Evolutionary conservation across 208 protist genomes (phyloP).

Genomic region (Lotmaria passim): DNA sequence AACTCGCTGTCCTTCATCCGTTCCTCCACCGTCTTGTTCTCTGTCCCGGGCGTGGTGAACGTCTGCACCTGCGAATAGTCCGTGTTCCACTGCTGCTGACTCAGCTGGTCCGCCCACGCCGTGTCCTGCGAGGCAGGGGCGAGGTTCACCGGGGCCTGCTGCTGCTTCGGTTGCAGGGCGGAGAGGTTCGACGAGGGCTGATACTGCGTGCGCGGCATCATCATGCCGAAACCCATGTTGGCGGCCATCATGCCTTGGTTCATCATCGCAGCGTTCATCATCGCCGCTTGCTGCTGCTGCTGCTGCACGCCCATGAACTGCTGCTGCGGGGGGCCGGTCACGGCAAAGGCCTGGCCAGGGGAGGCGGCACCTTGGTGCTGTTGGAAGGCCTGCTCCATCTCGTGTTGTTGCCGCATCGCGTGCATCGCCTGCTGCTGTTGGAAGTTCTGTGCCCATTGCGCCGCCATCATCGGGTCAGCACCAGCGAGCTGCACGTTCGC

Average conservation of each 20-base stretch:
- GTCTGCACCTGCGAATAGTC: conserved; percentile 76
- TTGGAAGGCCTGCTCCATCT: conserved; percentile 73
- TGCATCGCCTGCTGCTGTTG: conserved; percentile 58
- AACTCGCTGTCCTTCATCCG: conserved; percentile 71
- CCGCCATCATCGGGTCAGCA: conserved; percentile 31
- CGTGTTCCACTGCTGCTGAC: conserved; percentile 70
- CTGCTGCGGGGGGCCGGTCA: conserved; percentile 32
- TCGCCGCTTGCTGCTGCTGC: conserved; percentile 33
- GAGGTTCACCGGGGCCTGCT: conserved; percentile 25
- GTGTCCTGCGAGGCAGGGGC: conserved; percentile 22
- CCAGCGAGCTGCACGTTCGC: conserved; percentile 17
- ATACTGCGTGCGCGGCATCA: conserved; percentile 53
- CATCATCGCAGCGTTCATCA: conserved; percentile 54
- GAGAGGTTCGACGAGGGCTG: conserved; percentile 43
- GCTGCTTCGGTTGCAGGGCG: conserved; percentile 38
- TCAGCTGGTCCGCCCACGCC: conserved; percentile 67
- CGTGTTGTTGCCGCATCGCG: conserved; percentile 54
- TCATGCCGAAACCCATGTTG: conserved; percentile 52
- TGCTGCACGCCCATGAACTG: conserved; percentile 46
- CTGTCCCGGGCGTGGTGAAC: conserved; percentile 53
- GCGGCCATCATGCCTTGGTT: conserved; percentile 44
- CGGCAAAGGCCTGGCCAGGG: conserved; percentile 22
- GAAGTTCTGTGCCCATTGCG: conserved; percentile 67
- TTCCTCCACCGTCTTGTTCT: conserved; percentile 60
- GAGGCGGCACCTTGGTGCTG: conserved; percentile 29